Conservation (phyloP, 306 rosid genomes). For the Carpinus viminea region DNA sequence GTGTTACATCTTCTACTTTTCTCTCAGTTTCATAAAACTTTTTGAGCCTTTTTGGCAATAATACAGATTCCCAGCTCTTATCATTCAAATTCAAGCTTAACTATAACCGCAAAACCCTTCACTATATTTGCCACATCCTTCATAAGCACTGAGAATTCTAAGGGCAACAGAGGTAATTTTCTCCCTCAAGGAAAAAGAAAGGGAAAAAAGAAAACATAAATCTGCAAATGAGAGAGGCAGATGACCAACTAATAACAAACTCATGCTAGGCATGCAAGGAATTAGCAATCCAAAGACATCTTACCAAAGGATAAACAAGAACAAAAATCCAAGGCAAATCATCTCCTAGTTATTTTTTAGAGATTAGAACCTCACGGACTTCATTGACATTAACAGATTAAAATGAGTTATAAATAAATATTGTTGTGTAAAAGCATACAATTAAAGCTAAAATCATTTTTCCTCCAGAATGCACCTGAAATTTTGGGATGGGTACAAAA, state of each 20-base stretch:
- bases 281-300: background rate
- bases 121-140: background rate
- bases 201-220: background rate
- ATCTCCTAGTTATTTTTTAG: background rate
- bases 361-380: background rate
- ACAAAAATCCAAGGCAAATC: background rate
- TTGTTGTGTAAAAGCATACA: background rate
- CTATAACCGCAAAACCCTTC: slow-evolving; percentile 3
- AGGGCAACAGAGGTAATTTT: background rate
- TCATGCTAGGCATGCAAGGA: background rate
- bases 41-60: background rate
- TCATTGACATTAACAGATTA: background rate
- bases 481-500: background rate
- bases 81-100: slow-evolving; percentile 1
- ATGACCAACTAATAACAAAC: background rate
- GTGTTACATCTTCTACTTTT: background rate
- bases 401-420: background rate
- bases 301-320: background rate
- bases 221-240: background rate
- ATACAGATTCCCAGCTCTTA: background rate
- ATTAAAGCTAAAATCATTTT: background rate
- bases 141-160: background rate
- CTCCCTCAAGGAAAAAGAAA: background rate
- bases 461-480: background rate
- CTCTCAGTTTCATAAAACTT: background rate